phyloP scores from a whole-genome alignment of 371 early-diverging fungal species.

The Mucor irregularis region DNA sequence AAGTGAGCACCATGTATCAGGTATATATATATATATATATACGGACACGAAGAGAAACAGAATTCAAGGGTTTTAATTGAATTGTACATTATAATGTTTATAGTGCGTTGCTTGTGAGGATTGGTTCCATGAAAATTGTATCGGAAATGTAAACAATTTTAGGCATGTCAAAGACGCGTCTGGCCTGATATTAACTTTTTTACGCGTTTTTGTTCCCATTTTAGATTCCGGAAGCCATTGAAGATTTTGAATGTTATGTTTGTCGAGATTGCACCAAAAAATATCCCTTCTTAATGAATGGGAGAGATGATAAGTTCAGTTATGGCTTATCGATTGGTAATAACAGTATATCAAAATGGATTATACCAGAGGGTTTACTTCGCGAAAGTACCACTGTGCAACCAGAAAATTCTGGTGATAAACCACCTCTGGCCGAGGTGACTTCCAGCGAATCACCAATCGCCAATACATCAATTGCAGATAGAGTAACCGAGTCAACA shows the following conservation, averaged over 20 bases:
- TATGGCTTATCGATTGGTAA: slow-evolving; percentile 40
- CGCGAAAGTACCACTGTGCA: not conserved
- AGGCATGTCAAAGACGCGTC: not conserved
- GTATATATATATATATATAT: slow-evolving; percentile 21
- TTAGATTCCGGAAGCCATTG: slow-evolving; percentile 63
- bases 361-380: slow-evolving; percentile 7
- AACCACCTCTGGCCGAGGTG: too few species aligned
- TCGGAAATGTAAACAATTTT: slow-evolving; percentile 56
- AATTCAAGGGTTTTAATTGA: not conserved
- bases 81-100: not conserved
- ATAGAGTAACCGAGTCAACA: too few species aligned
- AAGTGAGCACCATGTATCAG: slow-evolving; percentile 76
- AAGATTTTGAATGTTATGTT: slow-evolving; percentile 76
- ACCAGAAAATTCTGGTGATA: not conserved
- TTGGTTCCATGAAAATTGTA: slow-evolving; percentile 86
- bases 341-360: slow-evolving; percentile 28
- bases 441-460: too few species aligned
- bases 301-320: slow-evolving; percentile 49
- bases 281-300: slow-evolving; percentile 60
- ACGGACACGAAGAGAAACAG: not conserved
- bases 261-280: slow-evolving; percentile 75
- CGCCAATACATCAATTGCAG: too few species aligned
- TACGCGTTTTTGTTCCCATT: not conserved
- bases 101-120: slow-evolving; percentile 85
- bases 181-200: not conserved